phyloP scores from a whole-genome alignment of 2,329 filamentous ascomycete species.

The Phialocephala sp. region DNA sequence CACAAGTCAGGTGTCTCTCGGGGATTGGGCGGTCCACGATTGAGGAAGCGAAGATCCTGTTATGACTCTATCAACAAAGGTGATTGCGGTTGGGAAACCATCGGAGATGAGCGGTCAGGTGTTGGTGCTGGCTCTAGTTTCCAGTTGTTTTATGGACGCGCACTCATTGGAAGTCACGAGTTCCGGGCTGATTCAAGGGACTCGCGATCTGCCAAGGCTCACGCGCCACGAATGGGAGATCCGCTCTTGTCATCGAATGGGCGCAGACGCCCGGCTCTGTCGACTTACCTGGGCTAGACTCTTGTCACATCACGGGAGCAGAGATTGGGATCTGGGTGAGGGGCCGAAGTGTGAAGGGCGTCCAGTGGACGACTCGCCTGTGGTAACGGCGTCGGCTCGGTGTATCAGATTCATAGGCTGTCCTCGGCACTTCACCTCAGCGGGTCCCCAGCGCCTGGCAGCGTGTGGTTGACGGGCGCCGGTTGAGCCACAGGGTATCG shows the following conservation, averaged over 20 bases:
- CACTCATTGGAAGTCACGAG: conserved; percentile 1
- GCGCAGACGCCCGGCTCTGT: background rate
- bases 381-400: background rate
- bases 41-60: background rate
- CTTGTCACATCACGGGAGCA: background rate
- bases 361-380: background rate
- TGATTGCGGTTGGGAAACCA: background rate
- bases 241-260: conserved; percentile 1
- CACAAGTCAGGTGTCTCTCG: too few species aligned
- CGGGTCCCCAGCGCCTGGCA: too few species aligned
- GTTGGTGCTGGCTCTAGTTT: background rate
- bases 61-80: background rate
- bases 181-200: background rate
- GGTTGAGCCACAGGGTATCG: too few species aligned
- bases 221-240: background rate
- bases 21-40: too few species aligned
- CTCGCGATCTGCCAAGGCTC: background rate
- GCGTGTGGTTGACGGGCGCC: too few species aligned
- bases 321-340: background rate
- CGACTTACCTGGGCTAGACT: background rate
- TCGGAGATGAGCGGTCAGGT: background rate
- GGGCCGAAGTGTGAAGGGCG: too few species aligned
- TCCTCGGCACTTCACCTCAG: too few species aligned
- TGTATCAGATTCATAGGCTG: conserved; percentile 5
- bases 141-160: background rate